These are phyloP conservation scores for Trichosporon faecale DNA, from an alignment of 1,284 basidiomycete species.

Conservation along the genomic window DNA sequence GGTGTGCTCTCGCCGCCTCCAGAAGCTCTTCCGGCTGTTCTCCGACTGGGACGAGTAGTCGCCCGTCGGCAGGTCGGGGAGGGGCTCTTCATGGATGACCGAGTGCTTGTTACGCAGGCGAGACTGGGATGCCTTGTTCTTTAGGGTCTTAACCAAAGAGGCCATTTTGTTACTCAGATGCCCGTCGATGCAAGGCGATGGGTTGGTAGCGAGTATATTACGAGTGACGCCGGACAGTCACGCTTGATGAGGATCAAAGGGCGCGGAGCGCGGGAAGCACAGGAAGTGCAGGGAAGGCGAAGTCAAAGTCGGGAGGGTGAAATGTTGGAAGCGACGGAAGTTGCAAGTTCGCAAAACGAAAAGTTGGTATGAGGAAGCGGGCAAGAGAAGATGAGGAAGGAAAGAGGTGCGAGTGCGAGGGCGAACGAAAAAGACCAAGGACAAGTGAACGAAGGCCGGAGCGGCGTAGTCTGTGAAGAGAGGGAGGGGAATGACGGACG, in stretches of 20 bases:
- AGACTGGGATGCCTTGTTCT: conserved; percentile 20
- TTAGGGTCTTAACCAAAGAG: conserved; percentile 18
- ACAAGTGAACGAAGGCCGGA: background rate
- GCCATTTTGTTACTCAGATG: conserved; percentile 13
- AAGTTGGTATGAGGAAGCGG: background rate
- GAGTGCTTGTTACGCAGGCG: conserved; percentile 22
- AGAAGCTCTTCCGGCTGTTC: conserved; percentile 6
- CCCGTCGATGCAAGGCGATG: background rate
- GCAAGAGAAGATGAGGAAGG: background rate
- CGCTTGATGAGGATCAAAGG: conserved; percentile 4
- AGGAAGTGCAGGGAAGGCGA: background rate
- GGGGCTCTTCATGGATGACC: background rate
- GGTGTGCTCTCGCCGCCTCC: background rate
- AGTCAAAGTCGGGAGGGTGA: background rate
- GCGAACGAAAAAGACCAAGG: background rate
- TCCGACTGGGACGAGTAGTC: background rate
- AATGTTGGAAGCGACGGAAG: background rate
- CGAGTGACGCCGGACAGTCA: background rate
- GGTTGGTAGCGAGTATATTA: background rate
- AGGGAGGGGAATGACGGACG: background rate
- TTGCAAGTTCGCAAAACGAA: background rate
- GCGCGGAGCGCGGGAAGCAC: background rate
- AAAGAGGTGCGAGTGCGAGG: background rate
- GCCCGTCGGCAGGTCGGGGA: background rate
- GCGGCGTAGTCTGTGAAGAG: background rate